phyloP scores from a whole-genome alignment of 768 basidiomycete species.

The Auriscalpium vulgare region DNA sequence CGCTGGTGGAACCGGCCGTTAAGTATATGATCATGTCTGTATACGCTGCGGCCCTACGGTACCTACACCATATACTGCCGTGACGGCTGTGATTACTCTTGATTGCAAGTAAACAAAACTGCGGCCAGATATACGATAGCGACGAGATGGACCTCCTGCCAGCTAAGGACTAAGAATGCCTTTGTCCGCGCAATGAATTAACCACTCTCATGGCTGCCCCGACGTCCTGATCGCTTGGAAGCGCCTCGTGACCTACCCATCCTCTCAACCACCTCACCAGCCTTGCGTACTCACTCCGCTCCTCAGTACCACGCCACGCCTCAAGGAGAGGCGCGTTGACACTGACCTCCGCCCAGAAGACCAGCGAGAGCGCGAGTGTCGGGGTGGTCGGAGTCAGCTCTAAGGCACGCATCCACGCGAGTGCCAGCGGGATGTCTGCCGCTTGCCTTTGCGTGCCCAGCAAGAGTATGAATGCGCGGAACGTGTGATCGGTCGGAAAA shows the following conservation, averaged over 20 bases:
- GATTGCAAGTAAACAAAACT: too few species aligned
- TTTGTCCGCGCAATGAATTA: constrained; percentile 1
- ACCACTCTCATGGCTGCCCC: constrained; percentile 7
- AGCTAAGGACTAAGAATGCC: neutral
- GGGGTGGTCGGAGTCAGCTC: constrained; percentile 41
- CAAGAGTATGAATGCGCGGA: constrained; percentile 51
- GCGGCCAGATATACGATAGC: too few species aligned
- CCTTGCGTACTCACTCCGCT: constrained; percentile 14
- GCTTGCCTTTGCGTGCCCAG: constrained; percentile 43
- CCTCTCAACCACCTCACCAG: constrained; percentile 22
- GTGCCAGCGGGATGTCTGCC: constrained; percentile 52
- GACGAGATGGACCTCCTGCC: neutral
- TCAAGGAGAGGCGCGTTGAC: constrained; percentile 54
- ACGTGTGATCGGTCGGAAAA: constrained; percentile 43
- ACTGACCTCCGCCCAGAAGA: constrained; percentile 67
- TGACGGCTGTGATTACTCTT: too few species aligned
- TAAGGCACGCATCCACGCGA: constrained; percentile 71
- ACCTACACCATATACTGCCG: too few species aligned
- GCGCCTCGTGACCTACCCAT: constrained; percentile 17
- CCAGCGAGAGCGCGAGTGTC: constrained; percentile 54
- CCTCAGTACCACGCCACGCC: constrained; percentile 20
- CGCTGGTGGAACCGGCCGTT: too few species aligned
- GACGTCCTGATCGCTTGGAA: constrained; percentile 20
- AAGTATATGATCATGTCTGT: too few species aligned
- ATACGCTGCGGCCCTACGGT: too few species aligned